A percentile compares a stretch with the other conserved stretches of the same genome.
Evolutionary conservation across 805 yeast species (phyloP).

Genomic region (Lipomyces lipofer): DNA sequence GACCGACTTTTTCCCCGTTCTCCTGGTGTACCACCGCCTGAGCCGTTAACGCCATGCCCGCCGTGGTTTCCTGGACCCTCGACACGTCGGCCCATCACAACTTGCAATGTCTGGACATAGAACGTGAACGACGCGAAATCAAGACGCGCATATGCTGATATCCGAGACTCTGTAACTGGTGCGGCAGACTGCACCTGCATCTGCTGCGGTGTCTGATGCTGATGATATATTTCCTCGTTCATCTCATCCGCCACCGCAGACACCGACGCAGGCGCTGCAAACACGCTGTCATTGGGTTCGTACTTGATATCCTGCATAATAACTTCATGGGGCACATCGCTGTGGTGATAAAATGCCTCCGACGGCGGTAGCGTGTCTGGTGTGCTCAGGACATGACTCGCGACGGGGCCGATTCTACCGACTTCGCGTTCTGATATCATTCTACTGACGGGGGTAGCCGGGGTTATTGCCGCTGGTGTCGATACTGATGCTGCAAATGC

Average conservation of each 20-base stretch:
- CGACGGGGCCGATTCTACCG: not conserved
- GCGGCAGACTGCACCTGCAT: not conserved
- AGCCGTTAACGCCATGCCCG: constrained; percentile 32
- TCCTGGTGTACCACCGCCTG: constrained; percentile 4
- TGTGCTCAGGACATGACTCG: constrained; percentile 8
- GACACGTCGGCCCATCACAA: constrained; percentile 84
- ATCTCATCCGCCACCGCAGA: not conserved
- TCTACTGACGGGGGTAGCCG: constrained; percentile 6
- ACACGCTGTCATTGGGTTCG: not conserved
- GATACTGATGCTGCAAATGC: constrained; percentile 1
- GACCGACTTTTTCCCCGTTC: constrained; percentile 19
- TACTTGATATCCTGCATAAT: constrained; percentile 6
- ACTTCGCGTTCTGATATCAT: constrained; percentile 1
- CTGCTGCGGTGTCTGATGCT: not conserved
- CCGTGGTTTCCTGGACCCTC: constrained; percentile 50
- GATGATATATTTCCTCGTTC: not conserved
- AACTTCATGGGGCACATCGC: not conserved
- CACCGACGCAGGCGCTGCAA: not conserved
- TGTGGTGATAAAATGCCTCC: constrained; percentile 9
- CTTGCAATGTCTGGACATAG: constrained; percentile 94
- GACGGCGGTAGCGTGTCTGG: constrained; percentile 15
- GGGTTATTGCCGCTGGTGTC: not conserved
- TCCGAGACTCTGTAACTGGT: constrained; percentile 35
- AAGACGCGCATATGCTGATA: constrained; percentile 52
- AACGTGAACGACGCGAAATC: constrained; percentile 93